Evolutionary conservation across 768 basidiomycete species (phyloP).

Genomic region (Boletus rubroflammeus): DNA sequence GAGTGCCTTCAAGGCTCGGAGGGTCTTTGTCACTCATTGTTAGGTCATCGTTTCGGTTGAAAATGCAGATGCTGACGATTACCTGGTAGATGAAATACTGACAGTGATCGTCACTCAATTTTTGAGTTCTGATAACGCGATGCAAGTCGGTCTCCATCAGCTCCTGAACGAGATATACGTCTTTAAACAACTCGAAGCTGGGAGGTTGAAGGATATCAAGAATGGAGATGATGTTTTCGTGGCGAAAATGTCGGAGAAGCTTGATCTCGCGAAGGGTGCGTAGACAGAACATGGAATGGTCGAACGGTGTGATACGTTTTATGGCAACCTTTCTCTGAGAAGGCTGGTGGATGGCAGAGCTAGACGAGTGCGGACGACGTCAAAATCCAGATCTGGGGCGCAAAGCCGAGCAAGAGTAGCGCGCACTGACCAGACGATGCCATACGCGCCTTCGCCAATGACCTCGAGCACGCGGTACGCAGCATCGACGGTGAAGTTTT

Average conservation of each 20-base stretch:
- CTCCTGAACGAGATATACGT: conserved; percentile 76
- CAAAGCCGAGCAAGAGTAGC: neutral
- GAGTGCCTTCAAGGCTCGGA: conserved; percentile 90
- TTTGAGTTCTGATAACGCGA: conserved; percentile 93
- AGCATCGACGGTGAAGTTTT: conserved; percentile 48
- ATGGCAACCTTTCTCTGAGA: conserved; percentile 88
- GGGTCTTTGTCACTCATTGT: conserved; percentile 47
- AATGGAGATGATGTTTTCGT: conserved; percentile 92
- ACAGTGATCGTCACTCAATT: conserved; percentile 90
- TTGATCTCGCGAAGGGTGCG: conserved; percentile 87
- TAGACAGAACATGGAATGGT: conserved; percentile 91
- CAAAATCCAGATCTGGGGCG: neutral
- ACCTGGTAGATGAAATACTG: conserved; percentile 99
- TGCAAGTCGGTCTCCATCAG: conserved; percentile 94
- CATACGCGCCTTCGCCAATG: conserved; percentile 94
- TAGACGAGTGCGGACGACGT: conserved; percentile 18
- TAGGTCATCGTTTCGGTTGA: neutral
- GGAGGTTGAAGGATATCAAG: conserved; percentile 88
- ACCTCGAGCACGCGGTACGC: conserved; percentile 75
- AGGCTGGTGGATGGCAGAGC: conserved; percentile 73
- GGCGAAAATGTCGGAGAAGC: conserved; percentile 81
- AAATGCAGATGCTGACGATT: conserved; percentile 15
- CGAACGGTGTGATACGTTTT: conserved; percentile 93
- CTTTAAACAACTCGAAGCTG: conserved; percentile 73
- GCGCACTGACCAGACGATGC: conserved; percentile 65